A percentile compares a stretch with the other conserved stretches of the same genome.
These are phyloP conservation scores for Neopestalotiopsis rosae DNA, from an alignment of 2,329 filamentous ascomycete genomes.

Conservation along the genomic window DNA sequence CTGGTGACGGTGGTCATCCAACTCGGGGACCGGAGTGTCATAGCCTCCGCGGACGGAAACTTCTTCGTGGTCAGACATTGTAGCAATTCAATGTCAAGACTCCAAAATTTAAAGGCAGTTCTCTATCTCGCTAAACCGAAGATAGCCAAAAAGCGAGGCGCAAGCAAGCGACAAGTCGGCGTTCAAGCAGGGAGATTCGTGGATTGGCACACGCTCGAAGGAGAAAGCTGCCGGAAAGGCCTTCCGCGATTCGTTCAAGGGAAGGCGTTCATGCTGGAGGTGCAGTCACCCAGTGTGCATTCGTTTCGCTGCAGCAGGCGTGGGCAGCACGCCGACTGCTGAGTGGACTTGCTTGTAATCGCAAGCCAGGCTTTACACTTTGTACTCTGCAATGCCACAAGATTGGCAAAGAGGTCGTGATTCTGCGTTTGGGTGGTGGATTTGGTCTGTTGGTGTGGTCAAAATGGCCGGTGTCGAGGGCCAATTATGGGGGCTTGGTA, in stretches of 20 bases:
- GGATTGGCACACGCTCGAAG: neutral
- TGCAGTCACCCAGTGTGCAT: constrained; percentile 31
- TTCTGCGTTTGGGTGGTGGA: neutral
- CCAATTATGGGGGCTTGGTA: constrained; percentile 96
- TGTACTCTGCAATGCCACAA: constrained; percentile 20
- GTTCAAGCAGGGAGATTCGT: neutral
- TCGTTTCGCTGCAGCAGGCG: constrained; percentile 37
- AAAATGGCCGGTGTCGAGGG: constrained; percentile 37
- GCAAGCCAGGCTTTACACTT: constrained; percentile 17
- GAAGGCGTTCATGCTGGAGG: constrained; percentile 39
- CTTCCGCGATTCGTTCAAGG: constrained; percentile 37
- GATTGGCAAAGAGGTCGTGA: neutral
- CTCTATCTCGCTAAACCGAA: neutral
- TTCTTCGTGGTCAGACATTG: constrained; percentile 73
- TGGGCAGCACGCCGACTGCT: constrained; percentile 44
- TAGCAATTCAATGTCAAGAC: constrained; percentile 41
- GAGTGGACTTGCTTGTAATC: constrained; percentile 17
- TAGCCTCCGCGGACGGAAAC: constrained; percentile 66
- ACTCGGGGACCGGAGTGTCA: constrained; percentile 76
- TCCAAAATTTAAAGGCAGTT: constrained; percentile 34
- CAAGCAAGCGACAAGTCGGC: neutral
- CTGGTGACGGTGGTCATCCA: constrained; percentile 86
- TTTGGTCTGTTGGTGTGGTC: constrained; percentile 25
- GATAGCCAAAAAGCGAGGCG: neutral
- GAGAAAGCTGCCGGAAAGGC: constrained; percentile 27